Conservation (phyloP, 768 basidiomycete genomes). For the Suillus alpinus region DNA sequence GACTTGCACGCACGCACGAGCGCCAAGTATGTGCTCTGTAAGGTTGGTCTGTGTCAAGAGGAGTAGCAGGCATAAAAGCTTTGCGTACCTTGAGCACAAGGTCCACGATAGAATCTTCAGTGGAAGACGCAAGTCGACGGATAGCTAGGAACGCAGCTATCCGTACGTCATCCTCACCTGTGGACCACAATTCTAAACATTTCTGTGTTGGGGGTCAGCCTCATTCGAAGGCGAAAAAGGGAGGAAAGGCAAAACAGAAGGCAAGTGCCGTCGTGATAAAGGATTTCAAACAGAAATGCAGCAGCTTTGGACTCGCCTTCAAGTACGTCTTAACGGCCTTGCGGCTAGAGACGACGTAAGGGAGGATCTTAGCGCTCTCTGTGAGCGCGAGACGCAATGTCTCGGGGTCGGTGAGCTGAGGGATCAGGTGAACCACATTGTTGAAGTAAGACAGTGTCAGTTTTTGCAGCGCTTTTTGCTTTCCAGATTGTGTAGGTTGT, state of each 20-base stretch:
- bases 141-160: constrained; percentile 87
- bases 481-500: constrained; percentile 73
- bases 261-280: not conserved
- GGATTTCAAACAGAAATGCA: not conserved
- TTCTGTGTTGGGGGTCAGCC: constrained; percentile 41
- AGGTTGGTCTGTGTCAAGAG: not conserved
- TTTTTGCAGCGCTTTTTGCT: constrained; percentile 83
- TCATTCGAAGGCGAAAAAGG: not conserved
- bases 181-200: constrained; percentile 83
- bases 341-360: constrained; percentile 81
- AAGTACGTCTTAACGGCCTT: constrained; percentile 85
- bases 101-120: constrained; percentile 80
- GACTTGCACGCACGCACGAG: constrained; percentile 82
- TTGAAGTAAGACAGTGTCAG: constrained; percentile 87
- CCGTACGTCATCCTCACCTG: constrained; percentile 73
- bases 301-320: constrained; percentile 53
- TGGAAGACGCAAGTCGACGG: constrained; percentile 70
- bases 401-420: constrained; percentile 69
- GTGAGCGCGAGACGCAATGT: constrained; percentile 66
- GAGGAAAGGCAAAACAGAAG: constrained; percentile 9
- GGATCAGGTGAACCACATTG: constrained; percentile 77
- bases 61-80: not conserved
- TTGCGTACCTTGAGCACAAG: constrained; percentile 75
- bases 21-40: constrained; percentile 82
- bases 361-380: constrained; percentile 87